Base-by-base conservation (phyloP, 106 monocot species). In the Cymbidium sinense region DNA sequence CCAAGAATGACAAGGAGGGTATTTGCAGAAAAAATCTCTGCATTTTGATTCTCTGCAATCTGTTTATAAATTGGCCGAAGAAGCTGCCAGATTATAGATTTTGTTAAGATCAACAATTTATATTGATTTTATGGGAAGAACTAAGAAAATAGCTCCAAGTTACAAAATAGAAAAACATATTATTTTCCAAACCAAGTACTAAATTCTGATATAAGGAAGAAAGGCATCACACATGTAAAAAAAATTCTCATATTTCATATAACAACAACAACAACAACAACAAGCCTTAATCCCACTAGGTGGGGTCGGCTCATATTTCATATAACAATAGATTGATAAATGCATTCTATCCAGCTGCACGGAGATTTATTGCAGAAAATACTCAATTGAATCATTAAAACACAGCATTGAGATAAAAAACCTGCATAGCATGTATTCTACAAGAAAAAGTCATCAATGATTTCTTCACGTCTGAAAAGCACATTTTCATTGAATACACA, bases 21-120 rank as follows among this genome's bases (percentile, higher is more conserved):
- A 79, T 94, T 94, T 75, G 96, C 96, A 84, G 96, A 96, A 88
- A 96, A 96, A 73, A 96, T 96, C 81, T 96, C 96, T 39, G 96
- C 94, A 83, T 96, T 96, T 78, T 94, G 94, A 70, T 98, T 98
- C 76, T 98, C 98, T 33, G 98, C 98, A 80, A 98, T 98, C 89
- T 94, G 94, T 80, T 83, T 94, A 83, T 98, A 98, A 71, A 98
- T 98, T 77, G 98, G 98, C 36, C 98, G 88, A 76, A 98, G 92
- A 30, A 98, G 78, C 98, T 98, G 88, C 54, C 54, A 76, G 74
- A 76, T 64, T 35, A 64, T 19, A 28, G 77, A 37, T 55, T 43
- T 11, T 50, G 61, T 31, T 31, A 30, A 79, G n/a, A 54, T n/a
- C 1, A 37, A 69, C 21, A 30, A 33, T 31, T n/a, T 67, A 67